phyloP scores from a whole-genome alignment of 1,139 yeast genomes.

The Blastobotrys arbuscula region DNA sequence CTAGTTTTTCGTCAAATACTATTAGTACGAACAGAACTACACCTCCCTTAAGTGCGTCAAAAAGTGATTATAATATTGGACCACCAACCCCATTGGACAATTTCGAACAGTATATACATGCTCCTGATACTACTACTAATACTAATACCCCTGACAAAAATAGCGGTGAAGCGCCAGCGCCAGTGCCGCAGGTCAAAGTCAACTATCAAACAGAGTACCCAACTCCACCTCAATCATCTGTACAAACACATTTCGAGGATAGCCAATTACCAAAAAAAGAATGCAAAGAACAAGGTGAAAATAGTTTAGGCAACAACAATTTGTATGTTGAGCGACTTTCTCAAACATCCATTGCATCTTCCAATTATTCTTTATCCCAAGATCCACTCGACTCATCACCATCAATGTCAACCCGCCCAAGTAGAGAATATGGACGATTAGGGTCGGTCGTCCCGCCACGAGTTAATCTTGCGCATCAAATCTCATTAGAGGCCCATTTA shows the following conservation, averaged over 20 bases:
- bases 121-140: background rate
- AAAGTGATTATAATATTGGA: background rate
- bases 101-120: background rate
- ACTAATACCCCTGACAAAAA: background rate
- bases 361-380: conserved; percentile 18
- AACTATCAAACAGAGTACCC: background rate
- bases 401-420: conserved; percentile 10
- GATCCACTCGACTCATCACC: conserved; percentile 19
- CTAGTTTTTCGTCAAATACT: background rate
- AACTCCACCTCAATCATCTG: conserved; percentile 5
- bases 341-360: conserved; percentile 18
- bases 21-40: background rate
- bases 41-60: background rate
- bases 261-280: background rate
- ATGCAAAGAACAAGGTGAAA: background rate
- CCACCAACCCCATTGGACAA: background rate
- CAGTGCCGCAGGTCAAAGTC: no score
- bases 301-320: background rate
- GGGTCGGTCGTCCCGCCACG: conserved; percentile 5
- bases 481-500: background rate
- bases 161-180: background rate
- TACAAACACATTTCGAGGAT: conserved; percentile 1
- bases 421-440: conserved; percentile 2
- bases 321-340: background rate
- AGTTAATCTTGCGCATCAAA: conserved; percentile 4